These are phyloP conservation scores for Xerocomellus intermedius DNA, from an alignment of 768 basidiomycete genomes.

Conservation along the genomic window DNA sequence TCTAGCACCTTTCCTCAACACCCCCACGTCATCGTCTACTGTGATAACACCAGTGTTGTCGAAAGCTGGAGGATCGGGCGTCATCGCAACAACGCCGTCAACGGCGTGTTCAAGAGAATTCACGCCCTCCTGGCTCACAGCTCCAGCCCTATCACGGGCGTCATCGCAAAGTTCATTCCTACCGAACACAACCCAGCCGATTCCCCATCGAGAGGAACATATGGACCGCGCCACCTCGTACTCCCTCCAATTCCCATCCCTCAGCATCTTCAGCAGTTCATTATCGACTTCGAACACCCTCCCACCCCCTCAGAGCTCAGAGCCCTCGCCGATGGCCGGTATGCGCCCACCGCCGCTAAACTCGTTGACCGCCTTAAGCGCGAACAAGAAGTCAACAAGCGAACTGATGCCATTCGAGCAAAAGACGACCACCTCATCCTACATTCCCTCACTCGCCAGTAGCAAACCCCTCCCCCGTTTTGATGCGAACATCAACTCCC, in stretches of 20 bases:
- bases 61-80: not conserved
- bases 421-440: too few species aligned
- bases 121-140: not conserved
- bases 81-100: not conserved
- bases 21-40: not conserved
- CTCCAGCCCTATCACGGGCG: too few species aligned
- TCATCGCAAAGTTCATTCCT: too few species aligned
- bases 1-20: not conserved
- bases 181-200: constrained; percentile 9
- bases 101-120: not conserved
- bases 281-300: not conserved
- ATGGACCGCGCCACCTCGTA: not conserved
- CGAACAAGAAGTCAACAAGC: too few species aligned
- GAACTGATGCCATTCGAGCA: too few species aligned
- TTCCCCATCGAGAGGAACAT: not conserved
- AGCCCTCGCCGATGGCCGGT: too few species aligned
- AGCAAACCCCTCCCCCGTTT: too few species aligned
- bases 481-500: too few species aligned
- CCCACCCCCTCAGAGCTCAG: too few species aligned
- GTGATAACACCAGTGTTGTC: not conserved
- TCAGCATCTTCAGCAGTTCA: not conserved
- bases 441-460: too few species aligned
- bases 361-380: too few species aligned
- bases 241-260: not conserved
- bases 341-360: too few species aligned